phyloP scores from a whole-genome alignment of 1,139 yeast species.

The Pichia sp. region DNA sequence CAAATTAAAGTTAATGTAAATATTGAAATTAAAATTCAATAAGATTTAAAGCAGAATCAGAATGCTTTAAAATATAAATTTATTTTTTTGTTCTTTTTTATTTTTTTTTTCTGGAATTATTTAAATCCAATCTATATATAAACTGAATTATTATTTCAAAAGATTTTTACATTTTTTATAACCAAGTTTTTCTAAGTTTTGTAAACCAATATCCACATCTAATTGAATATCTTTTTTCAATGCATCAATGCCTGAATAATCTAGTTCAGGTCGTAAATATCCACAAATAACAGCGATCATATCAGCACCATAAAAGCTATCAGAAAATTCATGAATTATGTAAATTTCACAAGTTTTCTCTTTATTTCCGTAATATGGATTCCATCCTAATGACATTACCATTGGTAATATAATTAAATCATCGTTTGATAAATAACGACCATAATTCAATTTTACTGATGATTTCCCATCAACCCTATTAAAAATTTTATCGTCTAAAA shows the following conservation, averaged over 20 bases:
- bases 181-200: slow-evolving; percentile 19
- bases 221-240: slow-evolving; percentile 75
- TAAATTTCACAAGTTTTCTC: slow-evolving; percentile 83
- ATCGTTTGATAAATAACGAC: slow-evolving; percentile 43
- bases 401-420: slow-evolving; percentile 54
- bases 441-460: slow-evolving; percentile 53
- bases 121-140: no score
- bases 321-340: slow-evolving; percentile 62
- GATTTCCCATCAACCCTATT: slow-evolving; percentile 40
- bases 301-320: slow-evolving; percentile 75
- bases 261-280: slow-evolving; percentile 83
- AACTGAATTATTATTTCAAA: slow-evolving; percentile 1
- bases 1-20: slow-evolving; percentile 28
- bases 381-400: slow-evolving; percentile 96
- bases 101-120: slow-evolving; percentile 12
- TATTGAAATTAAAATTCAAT: no score
- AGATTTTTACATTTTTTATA: slow-evolving; percentile 23
- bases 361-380: slow-evolving; percentile 81
- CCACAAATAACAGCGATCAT: slow-evolving; percentile 72
- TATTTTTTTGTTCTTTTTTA: slow-evolving; percentile 11
- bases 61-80: neutral
- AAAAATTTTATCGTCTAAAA: slow-evolving; percentile 7
- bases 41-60: no score
- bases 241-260: slow-evolving; percentile 83
- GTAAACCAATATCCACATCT: slow-evolving; percentile 64